Conservation (phyloP, 2,329 filamentous ascomycete genomes). For the Scedosporium apiospermum region DNA sequence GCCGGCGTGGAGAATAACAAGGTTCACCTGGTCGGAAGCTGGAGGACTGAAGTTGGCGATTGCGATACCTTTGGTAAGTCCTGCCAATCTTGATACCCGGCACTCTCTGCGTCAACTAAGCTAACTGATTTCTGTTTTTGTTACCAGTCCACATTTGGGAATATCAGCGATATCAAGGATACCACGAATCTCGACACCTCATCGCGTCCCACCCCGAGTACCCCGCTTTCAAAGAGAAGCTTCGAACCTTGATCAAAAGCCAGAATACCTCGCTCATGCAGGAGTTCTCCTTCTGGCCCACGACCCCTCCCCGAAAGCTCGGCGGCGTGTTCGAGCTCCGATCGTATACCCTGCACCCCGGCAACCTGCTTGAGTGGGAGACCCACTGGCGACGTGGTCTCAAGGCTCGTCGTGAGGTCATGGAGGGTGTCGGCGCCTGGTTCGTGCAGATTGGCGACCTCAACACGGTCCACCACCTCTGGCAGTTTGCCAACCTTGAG, state of each 20-base stretch:
- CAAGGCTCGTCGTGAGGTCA: slow-evolving; percentile 84
- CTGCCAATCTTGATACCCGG: not conserved
- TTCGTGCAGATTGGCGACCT: slow-evolving; percentile 97
- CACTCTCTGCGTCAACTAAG: not conserved
- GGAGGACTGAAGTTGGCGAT: slow-evolving; percentile 95
- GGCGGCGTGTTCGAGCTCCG: slow-evolving; percentile 93
- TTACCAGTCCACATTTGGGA: slow-evolving; percentile 93
- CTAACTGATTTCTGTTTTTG: not conserved
- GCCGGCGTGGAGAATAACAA: slow-evolving; percentile 79
- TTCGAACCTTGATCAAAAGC: slow-evolving; percentile 73
- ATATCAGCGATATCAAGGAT: slow-evolving; percentile 93
- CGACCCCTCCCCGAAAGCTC: slow-evolving; percentile 76
- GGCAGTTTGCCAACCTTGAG: slow-evolving; percentile 96
- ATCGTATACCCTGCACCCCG: slow-evolving; percentile 92
- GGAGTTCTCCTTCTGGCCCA: slow-evolving; percentile 99
- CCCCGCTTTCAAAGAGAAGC: slow-evolving; percentile 70
- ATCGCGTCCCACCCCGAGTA: slow-evolving; percentile 81
- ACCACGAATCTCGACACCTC: slow-evolving; percentile 81
- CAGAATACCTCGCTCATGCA: slow-evolving; percentile 95
- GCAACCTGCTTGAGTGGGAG: slow-evolving; percentile 96
- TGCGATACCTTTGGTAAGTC: slow-evolving; percentile 86
- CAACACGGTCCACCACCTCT: slow-evolving; percentile 95
- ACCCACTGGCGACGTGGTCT: slow-evolving; percentile 93
- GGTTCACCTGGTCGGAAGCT: slow-evolving; percentile 93
- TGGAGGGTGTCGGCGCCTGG: slow-evolving; percentile 98